Conservation (phyloP, 768 basidiomycete genomes). For the Auricularia sp. region DNA sequence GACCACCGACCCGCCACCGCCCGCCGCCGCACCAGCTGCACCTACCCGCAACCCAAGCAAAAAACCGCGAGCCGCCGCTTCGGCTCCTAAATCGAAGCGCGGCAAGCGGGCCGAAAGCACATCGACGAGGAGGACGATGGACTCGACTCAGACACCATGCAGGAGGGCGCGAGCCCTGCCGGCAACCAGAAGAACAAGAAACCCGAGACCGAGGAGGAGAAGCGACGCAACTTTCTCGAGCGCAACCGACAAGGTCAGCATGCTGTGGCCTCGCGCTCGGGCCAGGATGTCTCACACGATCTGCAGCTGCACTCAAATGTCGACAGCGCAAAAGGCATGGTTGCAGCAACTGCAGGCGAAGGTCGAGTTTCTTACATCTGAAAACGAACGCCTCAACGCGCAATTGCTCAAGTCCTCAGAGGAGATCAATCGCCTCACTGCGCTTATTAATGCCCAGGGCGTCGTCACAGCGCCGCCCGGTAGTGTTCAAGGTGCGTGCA, state of each 20-base stretch:
- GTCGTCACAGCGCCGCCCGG: background rate
- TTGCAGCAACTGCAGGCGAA: constrained; percentile 84
- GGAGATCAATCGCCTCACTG: constrained; percentile 76
- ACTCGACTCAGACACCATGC: constrained; percentile 24
- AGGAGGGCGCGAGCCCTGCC: constrained; percentile 16
- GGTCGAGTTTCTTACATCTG: constrained; percentile 83
- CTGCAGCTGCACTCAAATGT: constrained; percentile 89
- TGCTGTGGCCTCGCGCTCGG: constrained; percentile 6
- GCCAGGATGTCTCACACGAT: background rate
- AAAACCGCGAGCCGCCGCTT: constrained; percentile 23
- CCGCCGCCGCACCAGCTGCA: constrained; percentile 18
- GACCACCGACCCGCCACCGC: constrained; percentile 37
- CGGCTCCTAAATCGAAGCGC: background rate
- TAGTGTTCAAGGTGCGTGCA: background rate
- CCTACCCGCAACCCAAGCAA: constrained; percentile 8
- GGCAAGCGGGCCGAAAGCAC: constrained; percentile 4
- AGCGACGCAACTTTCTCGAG: constrained; percentile 92
- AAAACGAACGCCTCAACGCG: constrained; percentile 86
- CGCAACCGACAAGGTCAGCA: constrained; percentile 87
- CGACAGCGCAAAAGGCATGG: constrained; percentile 99
- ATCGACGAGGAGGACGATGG: constrained; percentile 30
- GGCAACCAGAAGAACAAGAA: constrained; percentile 41
- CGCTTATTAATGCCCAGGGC: constrained; percentile 34
- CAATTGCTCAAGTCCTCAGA: constrained; percentile 84
- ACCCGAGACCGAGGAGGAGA: constrained; percentile 96